These are phyloP conservation scores for Pogostemon cablin DNA, from an alignment of 257 asterid species.

Conservation along the genomic window DNA sequence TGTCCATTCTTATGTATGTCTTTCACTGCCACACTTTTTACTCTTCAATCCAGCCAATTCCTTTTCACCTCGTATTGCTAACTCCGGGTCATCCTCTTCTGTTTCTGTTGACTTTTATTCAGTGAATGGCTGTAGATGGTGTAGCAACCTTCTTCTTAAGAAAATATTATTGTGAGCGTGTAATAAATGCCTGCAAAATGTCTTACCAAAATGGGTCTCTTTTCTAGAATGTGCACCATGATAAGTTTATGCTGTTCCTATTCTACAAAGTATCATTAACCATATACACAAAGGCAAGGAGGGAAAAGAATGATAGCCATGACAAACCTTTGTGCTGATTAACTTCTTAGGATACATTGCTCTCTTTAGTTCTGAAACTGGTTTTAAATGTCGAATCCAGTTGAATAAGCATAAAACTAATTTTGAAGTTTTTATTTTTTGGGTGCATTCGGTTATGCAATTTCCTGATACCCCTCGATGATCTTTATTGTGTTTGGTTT, in stretches of 20 bases:
- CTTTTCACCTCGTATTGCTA: slow-evolving; percentile 26
- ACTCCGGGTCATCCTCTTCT: not conserved
- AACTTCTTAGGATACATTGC: slow-evolving; percentile 9
- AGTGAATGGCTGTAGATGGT: not conserved
- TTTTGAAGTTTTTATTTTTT: not conserved
- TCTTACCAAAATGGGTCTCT: not conserved
- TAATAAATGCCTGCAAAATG: not conserved
- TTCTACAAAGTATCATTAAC: not conserved
- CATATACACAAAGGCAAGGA: not conserved
- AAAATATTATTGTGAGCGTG: not conserved
- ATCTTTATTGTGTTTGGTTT: slow-evolving; percentile 15
- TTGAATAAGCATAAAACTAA: not conserved
- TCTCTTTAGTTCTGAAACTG: not conserved
- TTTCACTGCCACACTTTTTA: not conserved
- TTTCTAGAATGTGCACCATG: not conserved
- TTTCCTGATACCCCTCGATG: slow-evolving; percentile 23
- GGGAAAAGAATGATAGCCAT: not conserved
- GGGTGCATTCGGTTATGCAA: not conserved
- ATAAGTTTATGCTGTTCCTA: not conserved
- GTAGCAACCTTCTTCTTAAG: slow-evolving; percentile 1
- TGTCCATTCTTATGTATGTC: not conserved
- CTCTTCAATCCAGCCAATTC: not conserved
- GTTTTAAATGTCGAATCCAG: not conserved
- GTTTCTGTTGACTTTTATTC: not conserved
- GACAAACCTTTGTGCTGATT: not conserved